Evolutionary conservation across 1,284 basidiomycete species (phyloP).

Genomic region (Tremellales sp.): DNA sequence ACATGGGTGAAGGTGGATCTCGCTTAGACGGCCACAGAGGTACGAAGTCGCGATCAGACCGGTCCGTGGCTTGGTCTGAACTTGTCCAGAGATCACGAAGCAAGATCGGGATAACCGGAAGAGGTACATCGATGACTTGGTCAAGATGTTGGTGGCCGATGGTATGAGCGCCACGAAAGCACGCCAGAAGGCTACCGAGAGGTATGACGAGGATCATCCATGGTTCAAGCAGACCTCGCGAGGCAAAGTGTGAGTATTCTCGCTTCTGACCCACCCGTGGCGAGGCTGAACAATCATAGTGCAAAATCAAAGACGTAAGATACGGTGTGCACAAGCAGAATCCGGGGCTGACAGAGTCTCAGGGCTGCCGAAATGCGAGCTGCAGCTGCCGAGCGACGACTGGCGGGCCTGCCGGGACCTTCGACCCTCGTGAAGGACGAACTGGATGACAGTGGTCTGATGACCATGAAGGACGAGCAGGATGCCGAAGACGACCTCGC

Average conservation of each 20-base stretch:
- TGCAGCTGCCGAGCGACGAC: slow-evolving; percentile 35
- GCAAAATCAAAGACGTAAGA: slow-evolving; percentile 39
- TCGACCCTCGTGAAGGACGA: slow-evolving; percentile 7
- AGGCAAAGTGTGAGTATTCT: slow-evolving; percentile 34
- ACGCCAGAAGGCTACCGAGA: slow-evolving; percentile 25
- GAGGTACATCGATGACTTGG: slow-evolving; percentile 21
- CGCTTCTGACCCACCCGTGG: neutral
- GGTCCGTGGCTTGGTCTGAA: neutral
- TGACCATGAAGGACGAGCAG: neutral
- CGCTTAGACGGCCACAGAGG: slow-evolving; percentile 36
- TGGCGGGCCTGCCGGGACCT: slow-evolving; percentile 17
- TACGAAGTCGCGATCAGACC: neutral
- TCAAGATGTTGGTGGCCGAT: slow-evolving; percentile 6
- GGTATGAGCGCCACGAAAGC: slow-evolving; percentile 29
- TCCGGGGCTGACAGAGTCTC: slow-evolving; percentile 3
- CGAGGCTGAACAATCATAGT: slow-evolving; percentile 9
- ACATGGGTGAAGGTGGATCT: slow-evolving; percentile 36
- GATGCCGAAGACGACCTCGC: slow-evolving; percentile 9
- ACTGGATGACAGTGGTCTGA: neutral
- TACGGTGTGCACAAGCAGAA: neutral
- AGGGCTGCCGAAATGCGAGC: slow-evolving; percentile 40
- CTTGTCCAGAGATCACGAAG: slow-evolving; percentile 32
- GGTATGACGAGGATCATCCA: slow-evolving; percentile 32
- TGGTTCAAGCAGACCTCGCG: slow-evolving; percentile 39
- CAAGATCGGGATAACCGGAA: slow-evolving; percentile 31